A percentile compares a stretch with the other conserved stretches of the same genome.
Evolutionary conservation across 2,329 filamentous ascomycete species (phyloP).

Genomic region (Orbilia oligospora): DNA sequence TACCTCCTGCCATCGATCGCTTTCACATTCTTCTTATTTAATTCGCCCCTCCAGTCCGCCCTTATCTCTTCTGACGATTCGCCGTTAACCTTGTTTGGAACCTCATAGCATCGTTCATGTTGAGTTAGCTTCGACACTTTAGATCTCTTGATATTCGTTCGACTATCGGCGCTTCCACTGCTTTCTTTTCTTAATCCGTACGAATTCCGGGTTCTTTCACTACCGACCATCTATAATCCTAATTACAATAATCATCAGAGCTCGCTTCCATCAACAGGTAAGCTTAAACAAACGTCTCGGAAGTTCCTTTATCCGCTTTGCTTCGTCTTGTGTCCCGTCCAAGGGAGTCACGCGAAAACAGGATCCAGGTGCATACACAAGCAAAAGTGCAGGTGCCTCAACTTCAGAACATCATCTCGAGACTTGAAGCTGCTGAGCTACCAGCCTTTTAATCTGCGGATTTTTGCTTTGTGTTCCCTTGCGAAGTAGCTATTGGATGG

Average conservation of each 20-base stretch:
- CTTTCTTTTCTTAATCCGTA: slow-evolving; percentile 13
- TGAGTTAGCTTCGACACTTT: slow-evolving; percentile 27
- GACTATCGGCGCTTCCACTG: slow-evolving; percentile 16
- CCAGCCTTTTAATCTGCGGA: not conserved
- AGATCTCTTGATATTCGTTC: slow-evolving; percentile 11
- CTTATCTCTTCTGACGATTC: slow-evolving; percentile 16
- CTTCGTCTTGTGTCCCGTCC: slow-evolving; percentile 24
- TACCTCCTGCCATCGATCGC: slow-evolving; percentile 26
- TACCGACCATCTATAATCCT: slow-evolving; percentile 34
- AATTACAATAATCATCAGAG: slow-evolving; percentile 15
- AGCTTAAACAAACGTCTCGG: slow-evolving; percentile 39
- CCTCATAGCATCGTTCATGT: slow-evolving; percentile 29
- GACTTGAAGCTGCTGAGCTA: slow-evolving; percentile 33
- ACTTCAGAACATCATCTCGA: slow-evolving; percentile 40
- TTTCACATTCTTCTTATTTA: slow-evolving; percentile 24
- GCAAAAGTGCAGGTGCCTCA: slow-evolving; percentile 58
- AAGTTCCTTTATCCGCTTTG: slow-evolving; percentile 54
- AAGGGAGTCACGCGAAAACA: slow-evolving; percentile 59
- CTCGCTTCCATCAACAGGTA: slow-evolving; percentile 44
- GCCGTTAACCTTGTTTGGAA: slow-evolving; percentile 14
- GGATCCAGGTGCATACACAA: slow-evolving; percentile 57
- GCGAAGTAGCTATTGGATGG: slow-evolving; percentile 38
- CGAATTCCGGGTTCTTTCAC: slow-evolving; percentile 27
- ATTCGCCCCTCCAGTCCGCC: slow-evolving; percentile 6
- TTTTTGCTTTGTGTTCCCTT: slow-evolving; percentile 21